Evolutionary conservation across 2,329 filamentous ascomycete species (phyloP), one percentile per base, ranked within the genome.

Genomic region (Fonsecaea pugnacius): DNA sequence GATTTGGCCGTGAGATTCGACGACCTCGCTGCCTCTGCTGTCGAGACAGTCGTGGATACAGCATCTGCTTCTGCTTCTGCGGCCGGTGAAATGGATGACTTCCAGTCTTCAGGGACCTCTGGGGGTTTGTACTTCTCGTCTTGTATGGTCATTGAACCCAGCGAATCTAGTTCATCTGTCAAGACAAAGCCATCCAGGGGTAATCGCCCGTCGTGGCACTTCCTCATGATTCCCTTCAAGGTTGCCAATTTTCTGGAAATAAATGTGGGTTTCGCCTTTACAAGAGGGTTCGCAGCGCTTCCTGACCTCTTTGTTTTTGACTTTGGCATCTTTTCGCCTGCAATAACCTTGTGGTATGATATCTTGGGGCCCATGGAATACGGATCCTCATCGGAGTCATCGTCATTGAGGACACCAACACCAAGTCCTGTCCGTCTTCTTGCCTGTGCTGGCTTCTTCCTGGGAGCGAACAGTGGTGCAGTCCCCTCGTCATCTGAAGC

Each of bases 361-460:
- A 97, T 96, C 70, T 88, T 89, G 0, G 95, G 95, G 0, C 94
- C 94, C 59, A 98, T 89, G 63, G 94, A 91, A 74, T 96, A 98
- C 0, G 92, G 91, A 72, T 97, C 93, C 72, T 98, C 93, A 70
- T 98, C 95, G 4, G 94, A 97, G 10, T 92, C 93, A 21, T 89
- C 95, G 70, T 97, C 94, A 72, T 98, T 97, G 52, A 98, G 78
- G 1, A 97, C 83, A 0, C 94, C 94, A 14, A 96, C 89, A 0
- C 94, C 94, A 68, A 98, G 91, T 0, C 90, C 91, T 2, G 89
- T 86, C 58, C 83, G 83, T 64, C 71, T 75, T 78, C 72, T 88
- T 89, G 62, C 85, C 59, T n/a, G 40, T n/a, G 51, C n/a, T 5
- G 50, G n/a, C 48, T 70, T 58, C 80, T 82, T 38, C 73, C 63